Evolutionary conservation across 345 rosid species (phyloP), one percentile per base, ranked within the genome.

Genomic region (thale cress (Arabidopsis thaliana)): DNA sequence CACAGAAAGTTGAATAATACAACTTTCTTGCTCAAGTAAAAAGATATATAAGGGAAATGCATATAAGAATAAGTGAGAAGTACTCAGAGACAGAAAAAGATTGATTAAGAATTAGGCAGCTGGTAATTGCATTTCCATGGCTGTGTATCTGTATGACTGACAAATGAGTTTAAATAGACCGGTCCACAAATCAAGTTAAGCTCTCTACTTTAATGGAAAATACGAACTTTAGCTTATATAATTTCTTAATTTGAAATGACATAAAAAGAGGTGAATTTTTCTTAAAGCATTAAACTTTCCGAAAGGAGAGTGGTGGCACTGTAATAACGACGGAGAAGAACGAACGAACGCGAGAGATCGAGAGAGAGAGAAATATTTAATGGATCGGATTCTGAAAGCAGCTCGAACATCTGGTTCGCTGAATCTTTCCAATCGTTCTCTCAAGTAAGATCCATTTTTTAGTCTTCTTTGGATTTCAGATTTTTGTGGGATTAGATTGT

Each of bases 371-470:
- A 16, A 16, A 16, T 16, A 16, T 16, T 48, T n/a, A 30, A 93
- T 93, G 95, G 98, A 93, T 78, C 93, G 98, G 64, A 49, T 87
- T 41, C 84, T 93, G 11, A 91, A 87, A 76, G 89, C 96, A 4
- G 97, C 97, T 61, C 83, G 97, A 78, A 64, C 91, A 41, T 88
- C 96, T 20, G 97, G 98, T 67, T 90, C 98, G 60, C 95, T 94
- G 69, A 94, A 91, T 81, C 87, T 91, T 44, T 94, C 98, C 25
- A 91, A 94, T 80, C 95, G 97, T 49, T 87, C 91, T 77, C 96
- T 91, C 84, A 86, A 81, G 98, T 79, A 78, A 74, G 81, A 66
- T 66, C 65, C 61, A n/a, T 8, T 28, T 66, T 66, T 4, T 24
- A 38, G 33, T 23, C 16, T 38, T 61, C 34, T 40, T 25, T 36